Base-by-base conservation (phyloP, 2,329 filamentous ascomycete genomes). In the Helminthosporium solani region DNA sequence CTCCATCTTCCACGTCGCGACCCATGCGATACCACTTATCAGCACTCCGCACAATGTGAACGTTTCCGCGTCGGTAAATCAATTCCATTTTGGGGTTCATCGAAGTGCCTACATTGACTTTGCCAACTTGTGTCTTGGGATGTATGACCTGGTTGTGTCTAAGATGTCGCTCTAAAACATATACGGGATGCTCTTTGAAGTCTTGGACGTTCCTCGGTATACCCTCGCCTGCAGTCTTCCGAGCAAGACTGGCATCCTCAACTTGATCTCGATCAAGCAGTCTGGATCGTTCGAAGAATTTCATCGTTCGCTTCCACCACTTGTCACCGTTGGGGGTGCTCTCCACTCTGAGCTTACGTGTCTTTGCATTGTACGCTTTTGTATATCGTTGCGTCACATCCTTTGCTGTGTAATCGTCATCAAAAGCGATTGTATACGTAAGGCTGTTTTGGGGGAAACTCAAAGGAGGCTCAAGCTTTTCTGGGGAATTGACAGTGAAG, bases 11-110 rank as follows among this genome's bases (percentile, higher is more conserved):
- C 7, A 99, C 82, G 53, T 90, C 85, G 20, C 90, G 80, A 0
- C 94, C 94, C 49, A 92, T 72, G 2, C 91, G 84, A 68, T 94
- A 96, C 95, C 94, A 99, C 53, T 87, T 90, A 56, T 95, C 90
- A 2, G 83, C 84, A 51, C 84, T 95, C 51, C 85, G 82, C 1
- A 90, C 90, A 4, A 83, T 62, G 42, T 88, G 84, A 0, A 99
- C 89, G 64, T 97, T 89, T 38, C 78, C 79, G 3, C 94, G 81
- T 19, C 91, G 83, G 65, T 89, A 99, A 0, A 99, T 85, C 41
- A 82, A 81, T 66, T 96, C 91, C 50, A 92, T 73, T 34, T 76
- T 73, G 61, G 52, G 80, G 71, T 64, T 81, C 76, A 68, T 78
- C 74, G 73, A 68, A 2, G 71, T 68, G 2, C 88, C 86, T 3